These are phyloP conservation scores for Globisporangium megalacanthum DNA, from an alignment of 352 stramenopile species.

Conservation along the genomic window DNA sequence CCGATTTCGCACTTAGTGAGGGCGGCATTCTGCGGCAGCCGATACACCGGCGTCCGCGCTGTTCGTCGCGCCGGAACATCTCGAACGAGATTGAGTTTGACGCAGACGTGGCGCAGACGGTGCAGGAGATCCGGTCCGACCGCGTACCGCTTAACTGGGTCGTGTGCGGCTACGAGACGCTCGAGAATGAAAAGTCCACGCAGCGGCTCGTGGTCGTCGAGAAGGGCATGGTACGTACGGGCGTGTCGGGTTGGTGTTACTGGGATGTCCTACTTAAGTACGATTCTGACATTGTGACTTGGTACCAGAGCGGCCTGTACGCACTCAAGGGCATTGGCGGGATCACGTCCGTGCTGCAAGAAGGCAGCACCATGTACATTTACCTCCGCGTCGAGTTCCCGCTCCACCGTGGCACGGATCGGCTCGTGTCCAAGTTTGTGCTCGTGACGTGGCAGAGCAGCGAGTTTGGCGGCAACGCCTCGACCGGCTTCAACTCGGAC, in stretches of 20 bases:
- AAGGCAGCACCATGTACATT: slow-evolving; percentile 85
- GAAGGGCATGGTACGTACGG: slow-evolving; percentile 75
- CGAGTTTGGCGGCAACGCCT: slow-evolving; percentile 21
- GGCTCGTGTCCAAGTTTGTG: slow-evolving; percentile 85
- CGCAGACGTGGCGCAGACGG: slow-evolving; percentile 55
- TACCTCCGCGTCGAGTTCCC: slow-evolving; percentile 86
- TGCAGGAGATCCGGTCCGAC: slow-evolving; percentile 81
- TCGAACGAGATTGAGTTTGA: slow-evolving; percentile 82
- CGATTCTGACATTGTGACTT: neutral
- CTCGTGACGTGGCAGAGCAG: slow-evolving; percentile 80
- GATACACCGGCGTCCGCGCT: slow-evolving; percentile 52
- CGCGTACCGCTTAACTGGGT: slow-evolving; percentile 80
- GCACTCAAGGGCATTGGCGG: slow-evolving; percentile 79
- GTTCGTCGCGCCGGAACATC: slow-evolving; percentile 62
- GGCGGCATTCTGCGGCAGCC: slow-evolving; percentile 58
- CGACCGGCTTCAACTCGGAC: slow-evolving; percentile 59
- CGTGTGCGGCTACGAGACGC: slow-evolving; percentile 72
- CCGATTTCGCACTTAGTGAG: slow-evolving; percentile 27
- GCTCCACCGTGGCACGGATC: slow-evolving; percentile 71
- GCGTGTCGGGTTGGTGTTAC: too few species aligned
- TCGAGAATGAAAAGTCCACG: slow-evolving; percentile 47
- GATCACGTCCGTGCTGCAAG: slow-evolving; percentile 65
- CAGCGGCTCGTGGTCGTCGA: slow-evolving; percentile 77
- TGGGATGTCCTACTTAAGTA: neutral
- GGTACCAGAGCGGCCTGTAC: slow-evolving; percentile 60